Evolutionary conservation across 78 protist species (phyloP), one percentile per base, ranked within the genome.

Genomic region (Bodo saltans): DNA sequence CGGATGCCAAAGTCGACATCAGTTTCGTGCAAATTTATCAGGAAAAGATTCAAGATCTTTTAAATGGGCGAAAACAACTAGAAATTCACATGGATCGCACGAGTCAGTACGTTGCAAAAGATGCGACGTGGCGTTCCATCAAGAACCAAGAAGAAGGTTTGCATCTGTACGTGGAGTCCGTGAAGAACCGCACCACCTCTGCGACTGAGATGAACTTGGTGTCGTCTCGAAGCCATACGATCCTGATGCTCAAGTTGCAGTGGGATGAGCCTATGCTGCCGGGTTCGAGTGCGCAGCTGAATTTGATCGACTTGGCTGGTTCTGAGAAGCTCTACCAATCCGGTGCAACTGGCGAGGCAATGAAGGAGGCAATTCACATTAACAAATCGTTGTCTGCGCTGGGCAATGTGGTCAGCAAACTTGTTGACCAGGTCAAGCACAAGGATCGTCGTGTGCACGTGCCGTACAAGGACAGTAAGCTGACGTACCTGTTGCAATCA

Each of bases 211-310:
- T 68, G 74, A 83, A 83, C 70, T 78, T 75, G 42, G 69, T 72
- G 12, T 90, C 94, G 32, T 78, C 89, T 4, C 89, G 97, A 33
- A 75, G 88, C 35, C 97, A 93, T 52, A 30, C 90, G 3, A 79
- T 94, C 23, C 84, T 92, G 38, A 29, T 12, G 32, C 40, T 94
- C 33, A 34, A 60, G n/a, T 28, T 93, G 27, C 92, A 92, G 25
- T 21, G 3, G 41, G 75, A 83, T 35, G 70, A 82, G 68, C 26
- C 81, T 27, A 30, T 39, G 4, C 69, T 67, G 41, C 81, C 81
- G 27, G 81, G 73, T 11, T 71, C 85, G 37, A 81, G 47, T 38
- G 88, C 76, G 27, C 69, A 79, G 87, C 82, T 84, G 39, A 38
- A 39, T 68, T 34, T 52, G n/a, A 73, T 88, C 38, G 91, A 88